phyloP scores from a whole-genome alignment of 768 basidiomycete species.

The Russula lepida region DNA sequence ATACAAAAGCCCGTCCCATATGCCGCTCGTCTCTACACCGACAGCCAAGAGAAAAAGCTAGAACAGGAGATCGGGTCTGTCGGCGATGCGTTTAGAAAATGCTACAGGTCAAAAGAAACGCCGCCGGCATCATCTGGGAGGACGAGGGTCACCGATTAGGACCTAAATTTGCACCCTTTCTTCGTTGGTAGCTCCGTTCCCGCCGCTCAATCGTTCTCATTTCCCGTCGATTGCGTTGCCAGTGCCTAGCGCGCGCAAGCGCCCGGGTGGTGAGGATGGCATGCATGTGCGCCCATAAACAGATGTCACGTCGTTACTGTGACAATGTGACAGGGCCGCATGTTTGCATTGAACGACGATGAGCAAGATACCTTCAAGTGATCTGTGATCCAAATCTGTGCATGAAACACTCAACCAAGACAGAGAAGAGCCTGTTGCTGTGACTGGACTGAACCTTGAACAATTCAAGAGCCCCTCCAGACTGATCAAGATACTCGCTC shows the following conservation, averaged over 20 bases:
- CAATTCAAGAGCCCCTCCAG: slow-evolving; percentile 9
- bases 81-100: neutral
- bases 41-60: neutral
- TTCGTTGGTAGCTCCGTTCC: neutral
- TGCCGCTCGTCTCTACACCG: neutral
- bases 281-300: slow-evolving; percentile 12
- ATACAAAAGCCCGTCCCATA: neutral
- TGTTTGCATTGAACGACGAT: slow-evolving; percentile 14
- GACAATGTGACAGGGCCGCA: slow-evolving; percentile 16
- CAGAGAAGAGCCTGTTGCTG: slow-evolving; percentile 1
- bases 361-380: slow-evolving; percentile 17
- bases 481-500: slow-evolving; percentile 5
- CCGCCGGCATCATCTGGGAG: neutral
- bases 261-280: neutral
- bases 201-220: slow-evolving; percentile 4
- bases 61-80: neutral
- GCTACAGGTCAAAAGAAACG: neutral
- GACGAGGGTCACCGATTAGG: too few relatives aligned
- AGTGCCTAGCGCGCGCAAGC: neutral
- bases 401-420: slow-evolving; percentile 9
- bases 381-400: slow-evolving; percentile 10
- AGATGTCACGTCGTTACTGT: slow-evolving; percentile 15
- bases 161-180: neutral
- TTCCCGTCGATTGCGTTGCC: neutral
- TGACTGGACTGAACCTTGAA: slow-evolving; percentile 16